Evolutionary conservation across 805 yeast genomes (phyloP), one percentile per base, ranked within the genome.

Genomic region (Saturnispora bothae): DNA sequence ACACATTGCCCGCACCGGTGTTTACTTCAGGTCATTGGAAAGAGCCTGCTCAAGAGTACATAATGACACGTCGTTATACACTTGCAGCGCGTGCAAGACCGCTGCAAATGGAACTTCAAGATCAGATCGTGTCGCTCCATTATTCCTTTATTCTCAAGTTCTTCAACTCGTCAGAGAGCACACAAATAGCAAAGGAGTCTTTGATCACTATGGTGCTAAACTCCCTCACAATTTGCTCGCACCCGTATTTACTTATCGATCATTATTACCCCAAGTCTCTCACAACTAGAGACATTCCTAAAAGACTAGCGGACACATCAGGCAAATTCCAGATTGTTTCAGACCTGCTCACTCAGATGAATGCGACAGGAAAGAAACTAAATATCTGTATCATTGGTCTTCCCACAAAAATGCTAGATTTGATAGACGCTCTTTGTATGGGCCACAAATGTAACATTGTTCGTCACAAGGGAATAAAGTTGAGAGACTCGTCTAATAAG

Each of bases 101-200:
- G 16, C n/a, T 37, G 16, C 97, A 89, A 54, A 80, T 78, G 50
- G 92, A 86, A 50, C 66, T 89, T 37, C 83, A 88, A 9, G 95
- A 89, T 57, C 95, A 86, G 54, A 86, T 92, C 22, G 83, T 89
- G 10, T 83, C 95, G 2, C 64, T 86, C 29, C 97, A 89, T 59
- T 89, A 88, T 54, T 76, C 89, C 25, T 97, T 88, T 53, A 85
- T 89, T 41, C 64, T 89, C 48, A 78, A 85, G 58, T 88, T 80
- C 55, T 86, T 83, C 52, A 59, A 39, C 8, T 19, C 34, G 7
- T 12, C 33, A 12, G 33, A 20, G 12, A 56, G 59, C 5, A 68
- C 64, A 13, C 51, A 46, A 28, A 73, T 83, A 21, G 71, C 82
- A 27, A 64, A 76, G n/a, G 83, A 83, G 51, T 78, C 94, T 0